These are phyloP conservation scores for Pseudisothecium myosuroides DNA, from an alignment of 225 moss, liverwort and hornwort species.

Conservation along the genomic window DNA sequence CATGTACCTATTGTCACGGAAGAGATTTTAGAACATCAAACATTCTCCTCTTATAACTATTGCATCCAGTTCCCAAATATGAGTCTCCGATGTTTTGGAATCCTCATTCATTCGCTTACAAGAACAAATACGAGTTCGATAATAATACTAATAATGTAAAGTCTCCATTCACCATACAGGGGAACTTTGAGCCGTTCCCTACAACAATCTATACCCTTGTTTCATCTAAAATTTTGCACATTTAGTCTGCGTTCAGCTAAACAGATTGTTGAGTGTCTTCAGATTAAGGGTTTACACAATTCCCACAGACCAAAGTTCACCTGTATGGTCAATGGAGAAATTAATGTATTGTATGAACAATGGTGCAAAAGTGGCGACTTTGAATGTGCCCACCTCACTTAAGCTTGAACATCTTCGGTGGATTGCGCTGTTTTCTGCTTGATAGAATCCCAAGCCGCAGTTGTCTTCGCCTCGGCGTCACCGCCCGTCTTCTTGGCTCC, in stretches of 20 bases:
- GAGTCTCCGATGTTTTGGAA: background rate
- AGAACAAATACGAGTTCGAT: background rate
- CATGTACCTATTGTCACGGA: background rate
- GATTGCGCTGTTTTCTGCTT: background rate
- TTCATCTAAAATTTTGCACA: background rate
- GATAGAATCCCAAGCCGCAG: background rate
- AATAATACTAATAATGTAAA: background rate
- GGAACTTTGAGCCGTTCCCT: background rate
- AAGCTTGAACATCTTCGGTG: background rate
- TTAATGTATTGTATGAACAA: too few species aligned
- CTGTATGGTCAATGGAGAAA: background rate
- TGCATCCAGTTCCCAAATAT: background rate
- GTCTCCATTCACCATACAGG: background rate
- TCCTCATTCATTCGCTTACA: background rate
- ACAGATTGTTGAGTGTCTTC: background rate
- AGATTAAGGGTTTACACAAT: background rate
- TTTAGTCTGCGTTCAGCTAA: background rate
- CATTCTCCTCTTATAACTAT: background rate
- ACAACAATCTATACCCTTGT: too few species aligned
- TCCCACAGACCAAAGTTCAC: background rate
- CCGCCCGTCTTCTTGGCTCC: background rate
- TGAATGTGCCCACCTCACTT: background rate
- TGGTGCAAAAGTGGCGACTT: background rate
- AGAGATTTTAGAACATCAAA: background rate
- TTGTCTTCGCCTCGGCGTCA: background rate